Base-by-base conservation (phyloP, 2,329 filamentous ascomycete species). In the Chrysosporium keratinophilum region DNA sequence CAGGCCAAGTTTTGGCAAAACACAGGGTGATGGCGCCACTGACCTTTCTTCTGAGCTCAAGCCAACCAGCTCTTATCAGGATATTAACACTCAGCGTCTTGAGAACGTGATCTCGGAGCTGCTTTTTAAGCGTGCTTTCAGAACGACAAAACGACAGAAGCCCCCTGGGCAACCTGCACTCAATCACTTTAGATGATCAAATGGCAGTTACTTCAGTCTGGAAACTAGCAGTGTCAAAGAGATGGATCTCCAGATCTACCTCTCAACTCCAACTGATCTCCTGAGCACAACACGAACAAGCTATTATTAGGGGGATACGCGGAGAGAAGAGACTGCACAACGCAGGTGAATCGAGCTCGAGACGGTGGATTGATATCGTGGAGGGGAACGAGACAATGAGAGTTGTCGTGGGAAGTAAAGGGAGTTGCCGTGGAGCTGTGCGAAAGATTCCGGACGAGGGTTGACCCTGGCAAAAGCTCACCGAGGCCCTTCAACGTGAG, bases 361-460 rank as follows among this genome's bases (percentile, higher is more conserved):
- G 34, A 40, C 1, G 5, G 6, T 28, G 11, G 10, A 31, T 39
- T 49, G 20, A 15, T 15, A 28, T 12, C 28, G 46, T 15, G 28
- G 20, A 34, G 31, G n/a, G 17, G 23, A 39, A 14, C 23, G 11
- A 17, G n/a, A 33, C 20, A 17, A n/a, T 14, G 39, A 40, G 17
- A 12, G 46, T 19, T 5, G 34, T 23, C 19, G 46, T 49, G 1
- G 34, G 37, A 5, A 48, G 33, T 35, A n/a, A 46, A 11, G 17
- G 33, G 1, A 4, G 34, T 49, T 49, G 45, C 46, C 34, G 35
- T 37, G 34, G 46, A 49, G 46, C 46, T 49, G 15, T 49, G 19
- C 34, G 34, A 40, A 45, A 17, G 33, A n/a, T 37, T 23, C 33
- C 45, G 28, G n/a, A 9, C 33, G 10, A 17, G 10, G 10, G 17